Conservation (phyloP, 1,284 basidiomycete genomes). For the Phlebopus sp. region DNA sequence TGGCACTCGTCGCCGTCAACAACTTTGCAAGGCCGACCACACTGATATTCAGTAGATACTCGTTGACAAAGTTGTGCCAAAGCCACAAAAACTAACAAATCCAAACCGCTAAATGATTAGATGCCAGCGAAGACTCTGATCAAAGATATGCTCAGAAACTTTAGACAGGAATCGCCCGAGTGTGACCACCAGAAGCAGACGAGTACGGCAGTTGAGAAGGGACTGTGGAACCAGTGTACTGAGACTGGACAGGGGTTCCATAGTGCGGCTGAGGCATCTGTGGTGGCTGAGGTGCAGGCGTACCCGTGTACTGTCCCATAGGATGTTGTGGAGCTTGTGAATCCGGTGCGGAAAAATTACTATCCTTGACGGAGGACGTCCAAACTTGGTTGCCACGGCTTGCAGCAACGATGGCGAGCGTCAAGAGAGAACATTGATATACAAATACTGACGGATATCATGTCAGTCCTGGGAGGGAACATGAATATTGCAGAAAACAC, state of each 20-base stretch:
- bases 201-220: slow-evolving; percentile 1
- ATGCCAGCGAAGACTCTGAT: background rate
- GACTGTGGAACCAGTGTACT: slow-evolving; percentile 1
- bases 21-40: background rate
- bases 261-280: background rate
- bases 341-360: slow-evolving; percentile 32
- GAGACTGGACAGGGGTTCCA: slow-evolving; percentile 3
- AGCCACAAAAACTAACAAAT: background rate
- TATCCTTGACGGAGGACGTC: slow-evolving; percentile 40
- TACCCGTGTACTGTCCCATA: slow-evolving; percentile 20
- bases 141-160: background rate
- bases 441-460: slow-evolving; percentile 31
- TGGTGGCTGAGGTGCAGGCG: slow-evolving; percentile 2
- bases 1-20: slow-evolving; percentile 13
- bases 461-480: slow-evolving; percentile 36
- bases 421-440: slow-evolving; percentile 23
- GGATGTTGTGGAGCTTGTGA: slow-evolving; percentile 11
- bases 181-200: background rate
- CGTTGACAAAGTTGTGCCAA: too few species aligned
- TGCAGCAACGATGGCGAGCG: slow-evolving; percentile 36
- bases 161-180: slow-evolving; percentile 8
- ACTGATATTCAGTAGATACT: background rate
- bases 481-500: slow-evolving; percentile 18
- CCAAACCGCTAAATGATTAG: background rate
- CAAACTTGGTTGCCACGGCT: slow-evolving; percentile 42